These are phyloP conservation scores for Russula sp. DNA, from an alignment of 768 basidiomycete species.

Conservation along the genomic window DNA sequence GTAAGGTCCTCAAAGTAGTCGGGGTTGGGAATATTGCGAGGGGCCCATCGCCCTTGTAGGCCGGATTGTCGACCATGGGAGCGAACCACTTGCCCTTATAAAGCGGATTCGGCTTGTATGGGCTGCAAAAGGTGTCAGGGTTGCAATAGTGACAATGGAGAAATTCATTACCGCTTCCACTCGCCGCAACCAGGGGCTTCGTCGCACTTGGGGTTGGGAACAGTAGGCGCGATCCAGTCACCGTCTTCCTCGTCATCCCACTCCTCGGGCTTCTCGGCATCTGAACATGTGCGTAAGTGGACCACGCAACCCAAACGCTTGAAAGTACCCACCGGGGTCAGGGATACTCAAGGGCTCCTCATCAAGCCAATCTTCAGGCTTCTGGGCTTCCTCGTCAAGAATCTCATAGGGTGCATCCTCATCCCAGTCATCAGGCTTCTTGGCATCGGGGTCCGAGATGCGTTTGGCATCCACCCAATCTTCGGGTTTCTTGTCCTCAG, in stretches of 20 bases:
- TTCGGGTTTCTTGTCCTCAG: slow-evolving; percentile 83
- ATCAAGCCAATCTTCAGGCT: slow-evolving; percentile 96
- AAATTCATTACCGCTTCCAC: slow-evolving; percentile 70
- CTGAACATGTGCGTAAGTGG: slow-evolving; percentile 37
- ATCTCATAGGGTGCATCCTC: slow-evolving; percentile 95
- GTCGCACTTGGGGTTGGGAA: slow-evolving; percentile 87
- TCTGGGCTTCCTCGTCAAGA: slow-evolving; percentile 77
- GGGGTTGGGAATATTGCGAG: slow-evolving; percentile 89
- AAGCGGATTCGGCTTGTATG: slow-evolving; percentile 83
- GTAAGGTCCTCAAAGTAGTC: slow-evolving; percentile 83
- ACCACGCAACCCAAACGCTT: not conserved
- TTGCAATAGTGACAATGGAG: not conserved
- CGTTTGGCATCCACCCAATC: slow-evolving; percentile 91
- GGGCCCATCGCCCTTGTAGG: slow-evolving; percentile 94
- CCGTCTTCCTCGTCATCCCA: slow-evolving; percentile 99
- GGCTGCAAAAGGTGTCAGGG: slow-evolving; percentile 42
- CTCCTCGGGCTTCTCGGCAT: slow-evolving; percentile 94
- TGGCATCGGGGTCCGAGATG: slow-evolving; percentile 81
- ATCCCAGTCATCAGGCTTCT: slow-evolving; percentile 97
- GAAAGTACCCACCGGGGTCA: slow-evolving; percentile 66
- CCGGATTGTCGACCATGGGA: slow-evolving; percentile 95
- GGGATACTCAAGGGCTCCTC: slow-evolving; percentile 76
- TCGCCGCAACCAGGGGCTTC: slow-evolving; percentile 92
- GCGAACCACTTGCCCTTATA: slow-evolving; percentile 99
- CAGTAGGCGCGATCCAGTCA: slow-evolving; percentile 91